A percentile compares a stretch with the other conserved stretches of the same genome.
Conservation (phyloP, 75 land plant species). For the Pinus taeda region DNA sequence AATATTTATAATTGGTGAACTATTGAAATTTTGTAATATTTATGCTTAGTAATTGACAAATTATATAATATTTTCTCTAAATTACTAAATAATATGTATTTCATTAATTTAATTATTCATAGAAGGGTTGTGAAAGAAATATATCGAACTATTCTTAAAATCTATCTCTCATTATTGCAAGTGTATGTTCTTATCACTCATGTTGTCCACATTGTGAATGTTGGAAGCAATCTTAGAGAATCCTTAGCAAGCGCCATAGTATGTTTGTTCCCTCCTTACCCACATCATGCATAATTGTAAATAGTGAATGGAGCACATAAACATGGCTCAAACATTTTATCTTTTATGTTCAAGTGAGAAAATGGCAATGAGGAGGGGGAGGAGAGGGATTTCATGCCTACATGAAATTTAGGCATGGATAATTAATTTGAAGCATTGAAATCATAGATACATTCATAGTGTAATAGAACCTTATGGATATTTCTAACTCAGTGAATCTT, state of each 20-base stretch:
- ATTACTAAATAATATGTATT: not conserved
- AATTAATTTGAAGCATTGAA: not conserved
- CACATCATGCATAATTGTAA: not conserved
- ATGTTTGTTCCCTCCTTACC: conserved; percentile 11
- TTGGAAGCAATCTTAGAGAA: conserved; percentile 50
- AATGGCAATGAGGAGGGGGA: not conserved
- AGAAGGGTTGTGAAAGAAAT: no score
- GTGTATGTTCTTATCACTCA: conserved; percentile 88
- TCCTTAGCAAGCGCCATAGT: conserved; percentile 88
- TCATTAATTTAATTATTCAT: no score
- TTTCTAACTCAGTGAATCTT: not conserved
- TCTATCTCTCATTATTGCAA: conserved; percentile 29
- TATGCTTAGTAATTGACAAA: not conserved
- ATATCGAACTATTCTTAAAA: not conserved
- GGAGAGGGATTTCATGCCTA: not conserved
- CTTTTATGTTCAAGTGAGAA: not conserved
- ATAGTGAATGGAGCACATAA: not conserved
- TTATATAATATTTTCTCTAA: not conserved
- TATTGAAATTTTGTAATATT: no score
- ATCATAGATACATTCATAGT: not conserved
- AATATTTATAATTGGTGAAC: no score
- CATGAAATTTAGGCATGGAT: not conserved
- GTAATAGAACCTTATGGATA: not conserved
- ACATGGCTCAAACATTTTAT: not conserved
- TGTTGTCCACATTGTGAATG: conserved; percentile 80